phyloP scores from a whole-genome alignment of 352 stramenopile genomes.

The Blastocystis sp. region DNA sequence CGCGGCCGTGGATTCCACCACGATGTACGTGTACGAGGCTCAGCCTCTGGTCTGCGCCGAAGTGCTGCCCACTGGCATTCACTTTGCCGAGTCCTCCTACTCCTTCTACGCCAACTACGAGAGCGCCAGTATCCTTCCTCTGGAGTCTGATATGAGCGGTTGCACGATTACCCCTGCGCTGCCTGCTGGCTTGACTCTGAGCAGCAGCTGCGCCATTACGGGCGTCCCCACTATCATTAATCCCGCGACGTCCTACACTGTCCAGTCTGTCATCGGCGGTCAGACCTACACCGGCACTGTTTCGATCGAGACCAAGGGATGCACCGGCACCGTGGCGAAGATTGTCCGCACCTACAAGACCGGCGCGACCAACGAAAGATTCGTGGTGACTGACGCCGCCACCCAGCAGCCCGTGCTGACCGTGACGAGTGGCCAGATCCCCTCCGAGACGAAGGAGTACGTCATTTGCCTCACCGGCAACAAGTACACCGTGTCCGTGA shows the following conservation, averaged over 20 bases:
- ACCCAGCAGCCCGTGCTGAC: constrained; percentile 17
- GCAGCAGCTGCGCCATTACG: constrained; percentile 18
- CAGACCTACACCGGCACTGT: neutral
- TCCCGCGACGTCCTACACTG: constrained; percentile 21
- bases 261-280: neutral
- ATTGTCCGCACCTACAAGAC: constrained; percentile 43
- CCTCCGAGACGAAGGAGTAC: neutral
- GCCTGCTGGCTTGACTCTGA: constrained; percentile 26
- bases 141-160: constrained; percentile 3
- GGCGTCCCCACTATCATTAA: neutral
- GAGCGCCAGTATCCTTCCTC: neutral
- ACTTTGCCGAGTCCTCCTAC: constrained; percentile 8
- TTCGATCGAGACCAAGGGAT: neutral
- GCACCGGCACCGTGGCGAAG: neutral
- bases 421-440: constrained; percentile 1
- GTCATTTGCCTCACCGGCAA: constrained; percentile 13
- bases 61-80: neutral
- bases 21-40: neutral
- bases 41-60: constrained; percentile 22
- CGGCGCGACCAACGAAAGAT: neutral
- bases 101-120: constrained; percentile 33
- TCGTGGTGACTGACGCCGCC: neutral
- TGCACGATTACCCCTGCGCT: constrained; percentile 28
- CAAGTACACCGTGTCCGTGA: neutral
- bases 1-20: neutral